Evolutionary conservation across 768 basidiomycete genomes (phyloP).

Genomic region (Pulveroboletus frians): DNA sequence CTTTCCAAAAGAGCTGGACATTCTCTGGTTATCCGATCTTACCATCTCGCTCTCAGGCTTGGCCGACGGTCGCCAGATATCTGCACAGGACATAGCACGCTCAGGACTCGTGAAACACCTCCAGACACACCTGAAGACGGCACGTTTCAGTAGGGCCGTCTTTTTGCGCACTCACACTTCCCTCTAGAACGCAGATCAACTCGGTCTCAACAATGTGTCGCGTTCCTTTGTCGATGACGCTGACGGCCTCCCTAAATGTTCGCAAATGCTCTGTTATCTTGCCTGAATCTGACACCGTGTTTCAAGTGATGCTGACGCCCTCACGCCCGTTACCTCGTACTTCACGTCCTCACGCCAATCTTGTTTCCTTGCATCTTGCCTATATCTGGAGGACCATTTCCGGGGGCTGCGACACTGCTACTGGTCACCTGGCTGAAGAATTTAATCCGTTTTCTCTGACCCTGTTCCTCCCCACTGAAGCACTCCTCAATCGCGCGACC

Average conservation of each 20-base stretch:
- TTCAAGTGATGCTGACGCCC: conserved; percentile 38
- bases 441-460: conserved; percentile 47
- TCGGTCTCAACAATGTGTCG: conserved; percentile 59
- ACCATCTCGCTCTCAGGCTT: conserved; percentile 51
- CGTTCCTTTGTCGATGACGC: conserved; percentile 42
- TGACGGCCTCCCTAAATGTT: conserved; percentile 40
- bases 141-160: conserved; percentile 20
- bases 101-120: conserved; percentile 52
- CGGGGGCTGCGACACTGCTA: conserved; percentile 5
- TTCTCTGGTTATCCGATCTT: conserved; percentile 47
- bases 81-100: conserved; percentile 35
- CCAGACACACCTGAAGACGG: conserved; percentile 46
- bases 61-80: conserved; percentile 40
- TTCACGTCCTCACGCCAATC: conserved; percentile 26
- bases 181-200: conserved; percentile 51
- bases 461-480: conserved; percentile 50
- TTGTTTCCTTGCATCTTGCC: conserved; percentile 36
- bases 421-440: conserved; percentile 31
- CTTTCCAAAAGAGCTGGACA: conserved; percentile 39
- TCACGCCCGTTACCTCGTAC: conserved; percentile 31
- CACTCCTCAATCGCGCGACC: conserved; percentile 47
- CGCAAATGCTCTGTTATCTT: conserved; percentile 8
- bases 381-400: conserved; percentile 35
- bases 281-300: conserved; percentile 5
- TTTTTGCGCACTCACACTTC: conserved; percentile 9